Conservation (phyloP, 441 rosid genomes). For the Bocquillonia castaneifolia region DNA sequence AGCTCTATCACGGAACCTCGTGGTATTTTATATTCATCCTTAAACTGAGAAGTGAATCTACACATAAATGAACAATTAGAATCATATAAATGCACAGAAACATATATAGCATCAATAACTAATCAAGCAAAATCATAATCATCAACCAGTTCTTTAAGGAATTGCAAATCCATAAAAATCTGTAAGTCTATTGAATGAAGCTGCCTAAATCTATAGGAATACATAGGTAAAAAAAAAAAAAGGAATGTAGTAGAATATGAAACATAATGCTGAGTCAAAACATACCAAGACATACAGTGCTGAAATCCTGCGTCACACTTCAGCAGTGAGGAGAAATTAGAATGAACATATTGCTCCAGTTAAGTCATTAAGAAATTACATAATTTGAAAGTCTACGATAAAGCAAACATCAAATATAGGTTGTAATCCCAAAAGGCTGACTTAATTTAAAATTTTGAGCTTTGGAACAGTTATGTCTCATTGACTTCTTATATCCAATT, state of each 20-base stretch:
- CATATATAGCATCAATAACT: background rate
- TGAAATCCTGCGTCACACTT: background rate
- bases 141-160: too few species aligned
- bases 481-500: background rate
- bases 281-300: background rate
- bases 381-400: background rate
- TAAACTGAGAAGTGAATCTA: slow-evolving; percentile 82
- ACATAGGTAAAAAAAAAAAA: background rate
- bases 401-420: background rate
- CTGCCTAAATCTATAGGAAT: background rate
- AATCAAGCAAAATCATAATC: background rate
- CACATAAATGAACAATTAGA: slow-evolving; percentile 14
- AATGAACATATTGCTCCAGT: background rate
- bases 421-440: background rate
- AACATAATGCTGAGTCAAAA: background rate
- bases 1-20: slow-evolving; percentile 67
- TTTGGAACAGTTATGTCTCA: background rate
- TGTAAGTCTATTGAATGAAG: background rate
- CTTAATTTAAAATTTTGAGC: background rate
- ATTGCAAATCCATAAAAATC: too few species aligned
- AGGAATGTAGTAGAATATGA: background rate
- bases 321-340: background rate
- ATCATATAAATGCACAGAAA: background rate
- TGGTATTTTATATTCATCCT: slow-evolving; percentile 85
- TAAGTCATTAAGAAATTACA: background rate